A percentile compares a stretch with the other conserved stretches of the same genome.
phyloP scores from a whole-genome alignment of 768 basidiomycete species.

The Podaxis sp. region DNA sequence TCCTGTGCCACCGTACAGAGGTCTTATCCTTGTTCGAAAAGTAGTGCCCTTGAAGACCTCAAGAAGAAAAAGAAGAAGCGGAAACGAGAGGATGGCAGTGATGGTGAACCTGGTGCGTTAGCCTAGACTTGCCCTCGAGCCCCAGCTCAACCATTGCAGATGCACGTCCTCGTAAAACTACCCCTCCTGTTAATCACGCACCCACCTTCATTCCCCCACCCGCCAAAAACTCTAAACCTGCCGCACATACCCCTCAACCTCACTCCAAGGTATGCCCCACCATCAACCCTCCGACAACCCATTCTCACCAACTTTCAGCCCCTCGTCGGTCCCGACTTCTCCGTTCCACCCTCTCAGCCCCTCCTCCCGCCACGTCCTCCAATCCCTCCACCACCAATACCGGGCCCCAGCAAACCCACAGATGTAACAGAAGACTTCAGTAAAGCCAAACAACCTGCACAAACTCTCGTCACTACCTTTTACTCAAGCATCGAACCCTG shows the following conservation, averaged over 20 bases:
- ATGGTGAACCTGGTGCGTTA: conserved; percentile 53
- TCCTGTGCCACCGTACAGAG: neutral
- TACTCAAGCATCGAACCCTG: conserved; percentile 88
- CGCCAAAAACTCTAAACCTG: conserved; percentile 55
- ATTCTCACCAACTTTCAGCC: conserved; percentile 16
- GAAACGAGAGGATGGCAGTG: conserved; percentile 74
- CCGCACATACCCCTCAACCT: conserved; percentile 33
- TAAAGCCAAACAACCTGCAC: conserved; percentile 73
- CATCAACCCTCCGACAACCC: conserved; percentile 7
- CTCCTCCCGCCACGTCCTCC: conserved; percentile 61
- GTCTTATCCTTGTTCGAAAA: conserved; percentile 12
- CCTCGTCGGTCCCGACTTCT: conserved; percentile 53
- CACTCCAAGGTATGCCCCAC: conserved; percentile 45
- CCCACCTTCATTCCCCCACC: conserved; percentile 32
- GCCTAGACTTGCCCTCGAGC: neutral
- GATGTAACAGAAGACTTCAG: conserved; percentile 90
- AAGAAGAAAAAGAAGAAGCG: conserved; percentile 87
- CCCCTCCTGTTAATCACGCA: conserved; percentile 43
- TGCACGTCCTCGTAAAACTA: conserved; percentile 50
- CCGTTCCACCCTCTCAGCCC: conserved; percentile 42
- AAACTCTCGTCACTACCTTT: conserved; percentile 70
- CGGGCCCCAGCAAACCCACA: conserved; percentile 80
- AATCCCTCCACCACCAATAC: conserved; percentile 55
- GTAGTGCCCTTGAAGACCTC: conserved; percentile 38
- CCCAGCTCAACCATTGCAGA: conserved; percentile 30